Percentiles rank a stretch among this genome's conserved stretches.
Evolutionary conservation across 768 basidiomycete genomes (phyloP).

Genomic region (Lactarius indigo): DNA sequence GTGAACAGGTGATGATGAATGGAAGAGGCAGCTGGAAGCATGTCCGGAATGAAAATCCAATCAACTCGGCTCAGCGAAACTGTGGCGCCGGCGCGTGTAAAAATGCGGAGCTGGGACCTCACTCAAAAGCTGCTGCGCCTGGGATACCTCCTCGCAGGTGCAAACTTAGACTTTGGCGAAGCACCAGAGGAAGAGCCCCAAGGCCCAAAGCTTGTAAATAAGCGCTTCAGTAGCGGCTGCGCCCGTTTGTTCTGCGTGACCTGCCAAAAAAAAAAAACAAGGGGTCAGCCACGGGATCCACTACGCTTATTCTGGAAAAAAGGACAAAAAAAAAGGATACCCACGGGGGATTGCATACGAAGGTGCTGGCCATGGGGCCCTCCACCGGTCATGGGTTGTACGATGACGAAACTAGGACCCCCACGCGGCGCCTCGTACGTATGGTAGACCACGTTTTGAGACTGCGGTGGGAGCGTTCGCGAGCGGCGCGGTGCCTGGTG

Average conservation of each 20-base stretch:
- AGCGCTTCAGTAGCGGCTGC: constrained; percentile 24
- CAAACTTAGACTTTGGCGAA: constrained; percentile 15
- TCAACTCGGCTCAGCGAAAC: background rate
- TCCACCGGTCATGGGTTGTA: constrained; percentile 5
- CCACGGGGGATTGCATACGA: constrained; percentile 18
- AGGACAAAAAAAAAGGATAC: constrained; percentile 6
- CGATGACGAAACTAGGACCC: constrained; percentile 19
- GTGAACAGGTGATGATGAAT: constrained; percentile 2
- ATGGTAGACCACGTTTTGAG: constrained; percentile 11
- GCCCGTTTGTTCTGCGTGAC: constrained; percentile 13
- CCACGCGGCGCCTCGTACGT: constrained; percentile 20
- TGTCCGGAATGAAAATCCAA: background rate
- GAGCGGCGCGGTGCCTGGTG: constrained; percentile 15
- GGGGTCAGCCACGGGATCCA: background rate
- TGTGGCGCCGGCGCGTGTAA: background rate
- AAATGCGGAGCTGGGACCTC: background rate
- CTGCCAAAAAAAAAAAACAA: constrained; percentile 8
- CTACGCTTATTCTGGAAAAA: background rate
- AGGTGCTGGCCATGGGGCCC: background rate
- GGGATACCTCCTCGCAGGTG: constrained; percentile 12
- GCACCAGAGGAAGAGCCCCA: constrained; percentile 16
- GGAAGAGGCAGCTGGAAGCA: background rate
- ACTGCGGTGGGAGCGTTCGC: constrained; percentile 17
- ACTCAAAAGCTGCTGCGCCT: constrained; percentile 15
- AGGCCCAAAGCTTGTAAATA: constrained; percentile 19